A percentile compares a stretch with the other conserved stretches of the same genome.
These are phyloP conservation scores for Camelina laxa DNA, from an alignment of 345 rosid species.

Conservation along the genomic window DNA sequence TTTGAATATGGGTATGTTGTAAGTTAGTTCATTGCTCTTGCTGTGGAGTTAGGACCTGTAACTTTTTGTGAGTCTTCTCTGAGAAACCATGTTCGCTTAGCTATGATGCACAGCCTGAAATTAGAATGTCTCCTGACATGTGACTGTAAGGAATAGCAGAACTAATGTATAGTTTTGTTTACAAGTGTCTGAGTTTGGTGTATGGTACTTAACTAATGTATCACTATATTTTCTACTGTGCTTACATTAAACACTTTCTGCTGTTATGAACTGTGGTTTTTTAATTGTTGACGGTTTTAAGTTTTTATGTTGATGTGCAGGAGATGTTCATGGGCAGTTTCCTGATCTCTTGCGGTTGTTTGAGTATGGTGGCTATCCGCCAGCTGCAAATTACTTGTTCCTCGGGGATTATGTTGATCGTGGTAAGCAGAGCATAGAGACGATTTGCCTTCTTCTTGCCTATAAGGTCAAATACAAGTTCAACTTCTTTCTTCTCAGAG, in stretches of 20 bases:
- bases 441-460: conserved; percentile 74
- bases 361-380: conserved; percentile 87
- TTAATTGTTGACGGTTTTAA: background rate
- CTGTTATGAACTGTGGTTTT: background rate
- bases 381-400: conserved; percentile 74
- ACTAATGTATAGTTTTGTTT: background rate
- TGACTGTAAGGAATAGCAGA: background rate
- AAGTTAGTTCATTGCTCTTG: background rate
- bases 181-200: background rate
- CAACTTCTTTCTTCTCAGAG: conserved; percentile 70
- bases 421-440: conserved; percentile 82
- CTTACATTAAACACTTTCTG: background rate
- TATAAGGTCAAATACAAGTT: conserved; percentile 70
- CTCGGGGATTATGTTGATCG: conserved; percentile 91
- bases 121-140: background rate
- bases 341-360: conserved; percentile 84
- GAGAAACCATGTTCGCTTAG: background rate
- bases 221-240: background rate
- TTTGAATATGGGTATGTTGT: background rate
- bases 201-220: background rate
- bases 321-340: conserved; percentile 90
- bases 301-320: conserved; percentile 44
- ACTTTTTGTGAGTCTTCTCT: background rate
- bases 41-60: background rate
- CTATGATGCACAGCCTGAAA: background rate